These are phyloP conservation scores for Hortaea werneckii DNA, from an alignment of 2,329 filamentous ascomycete genomes.

Conservation along the genomic window DNA sequence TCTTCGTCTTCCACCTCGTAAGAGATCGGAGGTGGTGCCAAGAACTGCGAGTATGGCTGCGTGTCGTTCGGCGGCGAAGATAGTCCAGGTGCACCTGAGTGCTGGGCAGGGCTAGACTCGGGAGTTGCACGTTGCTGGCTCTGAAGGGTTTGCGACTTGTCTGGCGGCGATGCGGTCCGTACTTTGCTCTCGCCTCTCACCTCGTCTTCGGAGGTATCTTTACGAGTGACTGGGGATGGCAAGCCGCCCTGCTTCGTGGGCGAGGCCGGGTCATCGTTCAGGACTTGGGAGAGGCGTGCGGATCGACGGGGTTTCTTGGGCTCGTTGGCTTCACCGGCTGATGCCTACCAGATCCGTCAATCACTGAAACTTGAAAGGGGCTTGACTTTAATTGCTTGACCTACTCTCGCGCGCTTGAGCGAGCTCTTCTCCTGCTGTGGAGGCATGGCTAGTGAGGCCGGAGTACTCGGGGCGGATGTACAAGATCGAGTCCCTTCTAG, in stretches of 20 bases:
- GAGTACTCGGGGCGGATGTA: no score
- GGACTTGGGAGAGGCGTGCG: constrained; percentile 48
- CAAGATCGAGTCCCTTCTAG: no score
- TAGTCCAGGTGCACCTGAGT: constrained; percentile 29
- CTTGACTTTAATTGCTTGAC: constrained; percentile 19
- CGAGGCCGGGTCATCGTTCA: constrained; percentile 10
- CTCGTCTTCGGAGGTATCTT: constrained; percentile 48
- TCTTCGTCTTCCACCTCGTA: constrained; percentile 80
- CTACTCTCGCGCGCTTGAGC: constrained; percentile 71
- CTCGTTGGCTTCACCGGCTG: constrained; percentile 53
- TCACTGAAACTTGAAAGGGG: constrained; percentile 5
- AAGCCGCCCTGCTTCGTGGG: constrained; percentile 56
- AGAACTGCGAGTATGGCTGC: constrained; percentile 70
- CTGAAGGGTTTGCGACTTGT: constrained; percentile 21
- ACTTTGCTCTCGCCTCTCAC: constrained; percentile 58
- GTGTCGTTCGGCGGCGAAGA: constrained; percentile 66
- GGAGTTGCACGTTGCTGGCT: constrained; percentile 37
- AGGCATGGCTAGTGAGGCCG: constrained; percentile 13
- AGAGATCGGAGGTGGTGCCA: constrained; percentile 59
- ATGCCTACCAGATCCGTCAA: constrained; percentile 43
- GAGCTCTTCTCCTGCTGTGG: constrained; percentile 58
- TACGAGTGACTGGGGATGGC: constrained; percentile 69
- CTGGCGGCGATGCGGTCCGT: constrained; percentile 52
- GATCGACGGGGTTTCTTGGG: constrained; percentile 78
- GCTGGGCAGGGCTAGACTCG: constrained; percentile 22